These are phyloP conservation scores for Petasospora fabianii DNA, from an alignment of 1,139 yeast genomes.

Conservation along the genomic window DNA sequence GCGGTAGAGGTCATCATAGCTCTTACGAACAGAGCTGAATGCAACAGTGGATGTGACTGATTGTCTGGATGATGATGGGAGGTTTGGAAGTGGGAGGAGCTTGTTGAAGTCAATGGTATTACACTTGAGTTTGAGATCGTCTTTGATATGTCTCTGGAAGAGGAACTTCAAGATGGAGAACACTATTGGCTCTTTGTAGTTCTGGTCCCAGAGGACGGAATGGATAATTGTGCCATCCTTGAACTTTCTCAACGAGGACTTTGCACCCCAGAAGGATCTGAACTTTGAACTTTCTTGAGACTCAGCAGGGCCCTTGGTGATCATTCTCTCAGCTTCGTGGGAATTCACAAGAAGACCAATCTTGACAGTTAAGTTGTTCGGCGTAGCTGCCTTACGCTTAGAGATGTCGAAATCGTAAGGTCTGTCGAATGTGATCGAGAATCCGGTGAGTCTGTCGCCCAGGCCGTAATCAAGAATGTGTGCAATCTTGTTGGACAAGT, in stretches of 20 bases:
- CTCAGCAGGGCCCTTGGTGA: constrained; percentile 82
- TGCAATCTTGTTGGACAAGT: constrained; percentile 55
- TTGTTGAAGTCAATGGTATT: constrained; percentile 44
- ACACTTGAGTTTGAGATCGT: constrained; percentile 40
- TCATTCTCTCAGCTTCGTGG: constrained; percentile 70
- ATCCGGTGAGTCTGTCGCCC: constrained; percentile 55
- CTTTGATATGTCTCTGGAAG: constrained; percentile 58
- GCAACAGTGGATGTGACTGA: constrained; percentile 49
- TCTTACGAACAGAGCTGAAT: constrained; percentile 53
- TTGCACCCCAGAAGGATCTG: constrained; percentile 85
- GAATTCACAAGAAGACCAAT: constrained; percentile 73
- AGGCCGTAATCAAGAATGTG: constrained; percentile 60
- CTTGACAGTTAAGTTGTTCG: constrained; percentile 30
- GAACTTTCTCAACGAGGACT: constrained; percentile 83
- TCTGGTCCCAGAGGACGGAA: constrained; percentile 79
- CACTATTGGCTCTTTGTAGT: constrained; percentile 63
- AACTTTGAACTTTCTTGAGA: constrained; percentile 60
- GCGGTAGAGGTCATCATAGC: constrained; percentile 67
- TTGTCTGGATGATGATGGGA: constrained; percentile 53
- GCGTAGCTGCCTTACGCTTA: constrained; percentile 51
- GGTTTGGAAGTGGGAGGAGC: constrained; percentile 55
- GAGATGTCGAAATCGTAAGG: constrained; percentile 38
- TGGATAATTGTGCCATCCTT: constrained; percentile 86
- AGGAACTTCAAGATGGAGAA: constrained; percentile 61
- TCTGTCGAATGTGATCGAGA: constrained; percentile 36